Percentiles rank a stretch among this genome's conserved stretches.
Evolutionary conservation across 352 stramenopile species (phyloP).

Genomic region (Elongisporangium anandrum): DNA sequence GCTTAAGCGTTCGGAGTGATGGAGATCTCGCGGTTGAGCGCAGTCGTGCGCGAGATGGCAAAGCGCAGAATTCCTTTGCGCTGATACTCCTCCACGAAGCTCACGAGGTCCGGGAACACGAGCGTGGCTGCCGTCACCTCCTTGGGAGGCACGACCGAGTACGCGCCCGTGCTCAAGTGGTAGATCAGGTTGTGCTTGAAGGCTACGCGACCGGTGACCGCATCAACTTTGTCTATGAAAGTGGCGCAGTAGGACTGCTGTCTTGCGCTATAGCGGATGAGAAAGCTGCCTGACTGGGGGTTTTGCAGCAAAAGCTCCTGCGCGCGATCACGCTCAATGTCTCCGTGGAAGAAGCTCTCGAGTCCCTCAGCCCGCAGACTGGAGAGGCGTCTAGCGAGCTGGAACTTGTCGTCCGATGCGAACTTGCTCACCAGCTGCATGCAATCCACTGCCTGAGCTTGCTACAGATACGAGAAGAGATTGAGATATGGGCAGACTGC

Average conservation of each 20-base stretch:
- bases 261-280: constrained; percentile 69
- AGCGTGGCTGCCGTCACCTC: constrained; percentile 47
- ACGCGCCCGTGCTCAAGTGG: constrained; percentile 56
- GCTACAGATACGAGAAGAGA: constrained; percentile 16
- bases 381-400: constrained; percentile 51
- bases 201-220: constrained; percentile 16
- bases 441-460: constrained; percentile 49
- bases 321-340: constrained; percentile 50
- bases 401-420: constrained; percentile 59
- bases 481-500: background rate
- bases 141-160: constrained; percentile 46
- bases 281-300: constrained; percentile 39
- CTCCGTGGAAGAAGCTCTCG: constrained; percentile 75
- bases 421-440: constrained; percentile 52
- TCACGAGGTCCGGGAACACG: constrained; percentile 66
- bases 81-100: constrained; percentile 74
- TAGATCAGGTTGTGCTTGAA: constrained; percentile 75
- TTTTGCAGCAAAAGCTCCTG: constrained; percentile 36
- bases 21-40: constrained; percentile 64
- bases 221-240: constrained; percentile 54
- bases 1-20: constrained; percentile 6
- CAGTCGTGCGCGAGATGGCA: constrained; percentile 34
- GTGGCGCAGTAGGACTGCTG: constrained; percentile 67
- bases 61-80: constrained; percentile 54
- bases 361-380: constrained; percentile 52